Base-by-base conservation (phyloP, 2,329 filamentous ascomycete genomes). In the Lachnellula willkommii region DNA sequence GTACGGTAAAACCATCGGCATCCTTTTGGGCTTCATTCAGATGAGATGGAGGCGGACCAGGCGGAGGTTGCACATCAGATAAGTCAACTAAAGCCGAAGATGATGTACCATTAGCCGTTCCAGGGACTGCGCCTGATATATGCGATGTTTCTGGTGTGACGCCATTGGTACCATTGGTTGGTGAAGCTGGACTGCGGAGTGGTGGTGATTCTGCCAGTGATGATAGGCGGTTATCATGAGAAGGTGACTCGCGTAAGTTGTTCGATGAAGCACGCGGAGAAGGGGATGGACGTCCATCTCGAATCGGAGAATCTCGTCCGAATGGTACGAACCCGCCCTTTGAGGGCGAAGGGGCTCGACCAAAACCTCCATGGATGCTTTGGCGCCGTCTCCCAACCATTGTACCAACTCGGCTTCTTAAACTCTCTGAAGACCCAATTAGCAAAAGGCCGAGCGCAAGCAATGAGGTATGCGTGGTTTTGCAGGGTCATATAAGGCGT, bases 1-100 rank as follows among this genome's bases (percentile, higher is more conserved):
- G 88, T n/a, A 93, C 80, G 4, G 80, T 87, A 67, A 85, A 94
- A 6, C 89, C 90, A 61, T 95, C 89, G 0, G 82, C 75, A 67
- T 94, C 90, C 68, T 83, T 89, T 20, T 74, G 72, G 54, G 78
- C 68, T 54, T 74, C 61, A 47, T 62, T 63, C 15, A 62, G 24
- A 24, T 68, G 66, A 45, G 66, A 65, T 28, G 65, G 66, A 24
- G 81, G 78, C 22, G 79, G 75, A 0, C 78, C 78, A 2, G 77
- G 73, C 15, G 80, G 79, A 32, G 80, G 76, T 8, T 76, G 72
- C 32, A 79, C 77, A 52, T 79, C 79, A 49, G 77, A 75, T 24
- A 80, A 67, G 52, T 82, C 80, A 43, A 73, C 51, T 15, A 65
- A 40, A 20, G 55, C 53, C 47, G 56, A 50, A 17, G 70, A 65